These are phyloP conservation scores for Metschnikowia baotianmanensis DNA, from an alignment of 805 yeast species.

Conservation along the genomic window DNA sequence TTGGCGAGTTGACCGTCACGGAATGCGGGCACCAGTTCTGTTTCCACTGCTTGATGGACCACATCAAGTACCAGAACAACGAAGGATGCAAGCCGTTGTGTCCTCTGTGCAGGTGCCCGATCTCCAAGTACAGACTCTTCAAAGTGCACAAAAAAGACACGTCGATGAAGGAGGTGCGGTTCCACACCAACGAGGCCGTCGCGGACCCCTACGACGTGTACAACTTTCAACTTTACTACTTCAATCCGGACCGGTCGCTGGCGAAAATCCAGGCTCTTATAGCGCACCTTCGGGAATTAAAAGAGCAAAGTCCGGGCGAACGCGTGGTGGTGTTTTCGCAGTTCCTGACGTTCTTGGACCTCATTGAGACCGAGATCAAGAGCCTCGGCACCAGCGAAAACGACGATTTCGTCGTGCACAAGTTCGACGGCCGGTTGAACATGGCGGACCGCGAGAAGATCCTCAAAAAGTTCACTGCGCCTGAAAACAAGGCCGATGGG, in stretches of 20 bases:
- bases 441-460: slow-evolving; percentile 63
- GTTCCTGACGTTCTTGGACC: slow-evolving; percentile 77
- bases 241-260: slow-evolving; percentile 55
- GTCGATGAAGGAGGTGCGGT: slow-evolving; percentile 25
- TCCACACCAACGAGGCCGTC: slow-evolving; percentile 28
- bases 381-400: slow-evolving; percentile 28
- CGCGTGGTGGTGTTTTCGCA: slow-evolving; percentile 90
- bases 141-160: slow-evolving; percentile 34
- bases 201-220: slow-evolving; percentile 23
- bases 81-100: slow-evolving; percentile 53
- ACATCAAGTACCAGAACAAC: slow-evolving; percentile 63
- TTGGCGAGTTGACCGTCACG: slow-evolving; percentile 56
- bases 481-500: slow-evolving; percentile 27
- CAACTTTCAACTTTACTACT: slow-evolving; percentile 37
- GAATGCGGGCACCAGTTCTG: slow-evolving; percentile 85
- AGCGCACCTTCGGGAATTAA: slow-evolving; percentile 52
- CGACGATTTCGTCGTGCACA: slow-evolving; percentile 50
- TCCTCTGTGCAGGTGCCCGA: slow-evolving; percentile 68
- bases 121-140: slow-evolving; percentile 50
- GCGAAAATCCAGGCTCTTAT: slow-evolving; percentile 72
- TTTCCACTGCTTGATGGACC: slow-evolving; percentile 66
- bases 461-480: slow-evolving; percentile 50
- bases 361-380: slow-evolving; percentile 60
- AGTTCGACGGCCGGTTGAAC: slow-evolving; percentile 80
- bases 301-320: slow-evolving; percentile 57